phyloP scores from a whole-genome alignment of 1,284 basidiomycete species.

The Sanguinoderma infundibulare region DNA sequence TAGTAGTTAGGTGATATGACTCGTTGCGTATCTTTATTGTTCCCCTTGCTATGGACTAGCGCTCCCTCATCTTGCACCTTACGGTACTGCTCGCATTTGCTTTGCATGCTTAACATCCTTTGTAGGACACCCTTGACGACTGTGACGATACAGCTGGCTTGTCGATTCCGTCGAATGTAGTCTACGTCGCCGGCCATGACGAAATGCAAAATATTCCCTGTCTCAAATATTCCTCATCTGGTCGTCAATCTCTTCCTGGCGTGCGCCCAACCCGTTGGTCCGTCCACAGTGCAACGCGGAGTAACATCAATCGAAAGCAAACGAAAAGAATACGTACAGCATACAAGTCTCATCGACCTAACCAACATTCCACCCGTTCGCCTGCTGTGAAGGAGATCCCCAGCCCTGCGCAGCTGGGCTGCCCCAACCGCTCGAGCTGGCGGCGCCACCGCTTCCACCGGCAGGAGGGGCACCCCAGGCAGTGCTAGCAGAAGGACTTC shows the following conservation, averaged over 20 bases:
- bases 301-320: slow-evolving; percentile 4
- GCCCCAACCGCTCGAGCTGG: slow-evolving; percentile 21
- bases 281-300: too few species aligned
- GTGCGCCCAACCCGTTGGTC: too few species aligned
- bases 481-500: not conserved
- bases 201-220: too few species aligned
- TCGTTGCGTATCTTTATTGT: slow-evolving; percentile 10
- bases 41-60: not conserved
- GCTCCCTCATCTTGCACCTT: not conserved
- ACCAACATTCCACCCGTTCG: slow-evolving; percentile 45
- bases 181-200: too few species aligned
- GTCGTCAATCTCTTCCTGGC: too few species aligned
- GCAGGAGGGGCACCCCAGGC: slow-evolving; percentile 1
- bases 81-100: not conserved
- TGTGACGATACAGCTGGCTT: not conserved
- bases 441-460: not conserved
- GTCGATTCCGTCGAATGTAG: not conserved
- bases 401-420: slow-evolving; percentile 30
- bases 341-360: slow-evolving; percentile 21
- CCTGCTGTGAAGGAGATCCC: slow-evolving; percentile 41
- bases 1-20: not conserved
- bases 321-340: slow-evolving; percentile 5
- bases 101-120: not conserved
- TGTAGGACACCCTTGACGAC: not conserved
- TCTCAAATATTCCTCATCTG: too few species aligned